phyloP scores from a whole-genome alignment of 148 eudicot species.

The Dianthus caryophyllus region DNA sequence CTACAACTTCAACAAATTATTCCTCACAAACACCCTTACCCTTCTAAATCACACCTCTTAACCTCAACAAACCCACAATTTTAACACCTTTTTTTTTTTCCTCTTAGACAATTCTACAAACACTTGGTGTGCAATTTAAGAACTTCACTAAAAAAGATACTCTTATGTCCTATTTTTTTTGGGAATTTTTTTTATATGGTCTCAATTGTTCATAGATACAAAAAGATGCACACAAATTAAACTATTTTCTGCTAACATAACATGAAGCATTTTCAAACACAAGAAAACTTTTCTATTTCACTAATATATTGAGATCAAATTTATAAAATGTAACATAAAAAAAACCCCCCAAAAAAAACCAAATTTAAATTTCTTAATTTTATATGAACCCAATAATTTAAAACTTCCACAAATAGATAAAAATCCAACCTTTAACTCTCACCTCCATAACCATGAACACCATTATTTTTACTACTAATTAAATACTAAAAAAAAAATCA shows the following conservation, averaged over 20 bases:
- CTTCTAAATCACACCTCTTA: background rate
- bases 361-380: background rate
- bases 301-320: too few species aligned
- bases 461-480: slow-evolving; percentile 1
- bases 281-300: too few species aligned
- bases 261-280: too few species aligned
- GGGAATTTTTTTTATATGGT: background rate
- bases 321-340: too few species aligned
- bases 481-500: background rate
- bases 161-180: background rate
- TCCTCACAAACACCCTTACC: background rate
- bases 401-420: slow-evolving; percentile 6
- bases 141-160: slow-evolving; percentile 1
- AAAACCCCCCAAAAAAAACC: slow-evolving; percentile 4
- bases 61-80: slow-evolving; percentile 12
- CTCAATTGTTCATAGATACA: background rate
- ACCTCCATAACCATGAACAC: slow-evolving; percentile 11
- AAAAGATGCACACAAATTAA: background rate
- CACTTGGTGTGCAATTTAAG: slow-evolving; percentile 15
- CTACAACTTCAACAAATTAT: slow-evolving; percentile 8
- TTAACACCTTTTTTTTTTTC: background rate
- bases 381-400: slow-evolving; percentile 12
- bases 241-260: slow-evolving; percentile 13
- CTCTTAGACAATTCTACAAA: slow-evolving; percentile 17
- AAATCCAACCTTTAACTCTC: slow-evolving; percentile 1